Evolutionary conservation across 139 green algal species (phyloP), one percentile per base, ranked within the genome.

Genomic region (Edaphochlamys debaryana): DNA sequence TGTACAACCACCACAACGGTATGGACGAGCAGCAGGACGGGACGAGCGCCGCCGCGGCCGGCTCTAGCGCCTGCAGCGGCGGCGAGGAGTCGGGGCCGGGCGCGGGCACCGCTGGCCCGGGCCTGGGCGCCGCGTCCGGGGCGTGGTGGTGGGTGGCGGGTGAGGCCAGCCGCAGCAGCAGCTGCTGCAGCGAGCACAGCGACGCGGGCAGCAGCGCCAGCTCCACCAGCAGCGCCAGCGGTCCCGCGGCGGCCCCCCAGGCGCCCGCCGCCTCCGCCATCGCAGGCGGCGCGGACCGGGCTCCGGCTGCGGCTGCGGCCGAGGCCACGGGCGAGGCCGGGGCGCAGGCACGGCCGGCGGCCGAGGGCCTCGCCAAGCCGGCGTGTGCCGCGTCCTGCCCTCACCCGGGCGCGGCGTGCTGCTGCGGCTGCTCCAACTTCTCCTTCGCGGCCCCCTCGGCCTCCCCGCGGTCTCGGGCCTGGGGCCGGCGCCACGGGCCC

Each of bases 161-260:
- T n/a, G n/a, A n/a, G n/a, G n/a, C n/a, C 45, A 81, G 75, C 60
- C 60, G 60, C 29, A 72, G 75, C 42, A 71, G 40, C 75, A 81
- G 41, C 75, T 71, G 40, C 75, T 62, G 22, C 38, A 72, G 60
- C 62, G 56, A 70, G 40, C 75, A 80, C 25, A 70, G 73, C 34
- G 72, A 79, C 52, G 25, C 20, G 50, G 68, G 74, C 74, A 37
- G 56, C 27, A 60, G 58, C 41, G 42, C 29, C 58, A 69, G 56
- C 73, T 80, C 37, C 73, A 52, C 32, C 37, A 80, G 73, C 58
- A 34, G 48, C 73, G 38, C 52, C 19, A 68, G 71, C n/a, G n/a
- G n/a, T n/a, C n/a, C n/a, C n/a, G n/a, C n/a, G n/a, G n/a, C n/a
- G n/a, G n/a, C n/a, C n/a, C n/a, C n/a, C n/a, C n/a, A n/a, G n/a